phyloP scores from a whole-genome alignment of 169 alveolate species.

The Nephromyces sp. region DNA sequence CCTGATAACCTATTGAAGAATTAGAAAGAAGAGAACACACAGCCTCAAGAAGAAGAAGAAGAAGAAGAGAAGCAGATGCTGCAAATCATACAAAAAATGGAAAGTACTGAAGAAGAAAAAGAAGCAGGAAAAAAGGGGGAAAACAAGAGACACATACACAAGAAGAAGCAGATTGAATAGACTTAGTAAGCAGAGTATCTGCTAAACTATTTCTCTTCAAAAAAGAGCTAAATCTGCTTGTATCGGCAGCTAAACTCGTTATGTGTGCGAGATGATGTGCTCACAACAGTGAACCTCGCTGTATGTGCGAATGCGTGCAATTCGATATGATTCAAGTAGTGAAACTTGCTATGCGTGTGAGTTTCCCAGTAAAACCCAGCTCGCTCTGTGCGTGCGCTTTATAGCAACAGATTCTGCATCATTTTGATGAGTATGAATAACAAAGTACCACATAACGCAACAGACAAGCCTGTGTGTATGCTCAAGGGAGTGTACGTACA shows the following conservation, averaged over 20 bases:
- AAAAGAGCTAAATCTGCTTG: too few relatives aligned
- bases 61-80: background rate
- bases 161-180: background rate
- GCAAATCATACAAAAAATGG: background rate
- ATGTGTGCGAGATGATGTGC: too few relatives aligned
- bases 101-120: background rate
- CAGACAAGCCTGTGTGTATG: too few relatives aligned
- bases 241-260: too few relatives aligned
- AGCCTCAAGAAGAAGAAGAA: background rate
- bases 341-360: background rate
- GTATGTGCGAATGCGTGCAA: too few relatives aligned
- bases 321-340: too few relatives aligned
- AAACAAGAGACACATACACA: background rate
- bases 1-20: background rate
- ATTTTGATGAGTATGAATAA: background rate
- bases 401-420: background rate
- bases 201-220: too few relatives aligned
- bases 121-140: background rate
- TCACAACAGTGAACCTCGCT: too few relatives aligned
- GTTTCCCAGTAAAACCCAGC: background rate
- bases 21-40: too few relatives aligned
- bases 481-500: background rate
- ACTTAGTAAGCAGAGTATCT: background rate
- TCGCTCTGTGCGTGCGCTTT: too few relatives aligned
- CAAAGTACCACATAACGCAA: too few relatives aligned